A percentile compares a stretch with the other conserved stretches of the same genome.
Evolutionary conservation across 371 early-diverging fungal genomes (phyloP).

Genomic region (Nematocida displodere): DNA sequence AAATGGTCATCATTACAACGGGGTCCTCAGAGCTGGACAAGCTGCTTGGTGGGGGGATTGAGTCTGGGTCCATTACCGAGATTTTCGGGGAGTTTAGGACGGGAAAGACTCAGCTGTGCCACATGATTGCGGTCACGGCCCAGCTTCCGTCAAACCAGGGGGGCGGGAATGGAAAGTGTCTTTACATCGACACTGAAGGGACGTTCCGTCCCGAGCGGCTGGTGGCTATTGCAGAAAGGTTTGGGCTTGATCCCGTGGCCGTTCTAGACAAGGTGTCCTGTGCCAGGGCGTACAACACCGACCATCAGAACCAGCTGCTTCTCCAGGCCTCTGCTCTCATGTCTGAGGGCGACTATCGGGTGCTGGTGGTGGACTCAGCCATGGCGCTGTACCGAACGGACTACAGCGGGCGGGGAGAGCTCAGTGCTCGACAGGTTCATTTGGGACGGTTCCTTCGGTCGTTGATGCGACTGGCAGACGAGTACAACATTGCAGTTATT

Average conservation of each 20-base stretch:
- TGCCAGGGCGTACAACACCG: constrained; percentile 91
- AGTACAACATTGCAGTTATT: constrained; percentile 91
- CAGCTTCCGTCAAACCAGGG: constrained; percentile 79
- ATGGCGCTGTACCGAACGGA: constrained; percentile 94
- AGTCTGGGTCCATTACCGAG: constrained; percentile 95
- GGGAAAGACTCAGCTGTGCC: constrained; percentile 96
- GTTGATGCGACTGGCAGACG: constrained; percentile 83
- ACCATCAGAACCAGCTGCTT: constrained; percentile 84
- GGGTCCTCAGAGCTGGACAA: constrained; percentile 89
- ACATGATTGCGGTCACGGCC: constrained; percentile 89
- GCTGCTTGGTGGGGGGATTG: constrained; percentile 87
- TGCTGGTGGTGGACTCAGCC: constrained; percentile 89
- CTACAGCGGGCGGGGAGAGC: constrained; percentile 89
- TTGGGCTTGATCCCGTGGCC: constrained; percentile 75
- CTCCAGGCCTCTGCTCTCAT: constrained; percentile 89
- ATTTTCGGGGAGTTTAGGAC: constrained; percentile 98
- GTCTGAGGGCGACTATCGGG: constrained; percentile 74
- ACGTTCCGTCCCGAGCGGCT: constrained; percentile 90
- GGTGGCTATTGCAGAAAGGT: constrained; percentile 79
- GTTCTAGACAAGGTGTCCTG: constrained; percentile 87
- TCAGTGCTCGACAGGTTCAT: constrained; percentile 90
- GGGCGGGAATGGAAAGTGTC: constrained; percentile 87
- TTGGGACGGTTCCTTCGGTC: constrained; percentile 81
- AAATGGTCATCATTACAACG: constrained; percentile 79
- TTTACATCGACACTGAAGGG: constrained; percentile 97